phyloP scores from a whole-genome alignment of 805 yeast species.

The Suhomyces sp. region DNA sequence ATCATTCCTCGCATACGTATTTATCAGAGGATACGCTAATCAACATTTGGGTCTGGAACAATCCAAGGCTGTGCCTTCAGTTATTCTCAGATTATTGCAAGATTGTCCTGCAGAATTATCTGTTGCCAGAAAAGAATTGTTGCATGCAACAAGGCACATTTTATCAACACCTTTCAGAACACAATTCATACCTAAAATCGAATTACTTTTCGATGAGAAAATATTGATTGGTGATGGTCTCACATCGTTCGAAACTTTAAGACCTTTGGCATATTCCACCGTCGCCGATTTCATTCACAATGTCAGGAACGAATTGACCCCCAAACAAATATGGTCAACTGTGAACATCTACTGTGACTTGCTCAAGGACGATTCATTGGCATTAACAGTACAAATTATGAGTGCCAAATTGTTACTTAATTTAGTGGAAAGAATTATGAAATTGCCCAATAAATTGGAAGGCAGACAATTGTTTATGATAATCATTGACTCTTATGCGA shows the following conservation, averaged over 20 bases:
- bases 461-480: conserved; percentile 81
- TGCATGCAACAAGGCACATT: conserved; percentile 95
- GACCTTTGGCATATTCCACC: conserved; percentile 92
- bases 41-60: conserved; percentile 47
- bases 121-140: conserved; percentile 84
- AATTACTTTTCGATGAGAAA: conserved; percentile 78
- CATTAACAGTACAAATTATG: conserved; percentile 92
- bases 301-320: conserved; percentile 77
- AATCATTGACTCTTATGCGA: conserved; percentile 84
- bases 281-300: conserved; percentile 96
- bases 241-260: conserved; percentile 82
- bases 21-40: conserved; percentile 78
- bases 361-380: conserved; percentile 76
- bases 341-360: conserved; percentile 79
- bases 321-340: conserved; percentile 83
- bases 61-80: conserved; percentile 72
- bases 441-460: conserved; percentile 76
- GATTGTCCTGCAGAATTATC: conserved; percentile 95
- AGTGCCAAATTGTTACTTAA: conserved; percentile 88
- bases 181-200: conserved; percentile 82
- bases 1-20: conserved; percentile 88
- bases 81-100: conserved; percentile 79
- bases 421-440: conserved; percentile 83
- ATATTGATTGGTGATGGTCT: conserved; percentile 90
- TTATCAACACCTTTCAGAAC: conserved; percentile 83